Base-by-base conservation (phyloP, 495 filamentous ascomycete genomes). In the Daldinia decipiens region DNA sequence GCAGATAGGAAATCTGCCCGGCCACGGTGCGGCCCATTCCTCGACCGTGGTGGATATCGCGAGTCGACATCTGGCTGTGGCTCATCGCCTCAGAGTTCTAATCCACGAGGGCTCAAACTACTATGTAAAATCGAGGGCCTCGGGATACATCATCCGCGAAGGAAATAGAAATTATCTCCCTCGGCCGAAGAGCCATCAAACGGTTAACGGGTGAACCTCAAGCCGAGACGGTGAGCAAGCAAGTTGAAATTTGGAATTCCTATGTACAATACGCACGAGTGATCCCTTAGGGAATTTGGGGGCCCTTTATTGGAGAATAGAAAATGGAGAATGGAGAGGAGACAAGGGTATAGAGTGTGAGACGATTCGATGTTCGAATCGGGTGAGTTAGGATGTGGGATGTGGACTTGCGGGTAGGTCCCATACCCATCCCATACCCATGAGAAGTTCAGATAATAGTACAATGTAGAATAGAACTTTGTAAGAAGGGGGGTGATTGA, bases 1-100 rank as follows among this genome's bases (percentile, higher is more conserved):
- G 64, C 64, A 65, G 54, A 68, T 62, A 57, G 34, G 21, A 11
- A 47, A 65, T 65, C 63, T 63, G 68, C 59, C 68, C 43, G 63
- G 52, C 51, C 65, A 53, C 51, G 26, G 24, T 13, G 51, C 29
- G 50, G 50, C 50, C 50, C 50, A 31, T 53, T 53, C 26, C 27
- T 31, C 50, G 27, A 53, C 50, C 50, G 50, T 11, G 26, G 27
- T 53, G 50, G 24, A 29, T 24, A 53, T 9, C 40, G 43, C 17
- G 19, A 19, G 43, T 47, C 26, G 34, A 59, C 59, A 55, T 53
- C 60, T 8, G 62, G n/a, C 32, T 59, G 59, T 54, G 59, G 63
- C 69, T 64, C 31, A 15, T 56, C 4, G 53, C 53, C 54, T 43
- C 45, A 67, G 43, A 24, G 43, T 24, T 47, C 19, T 24, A 47